Conservation (phyloP, 495 filamentous ascomycete species). For the Tuber calosporum region DNA sequence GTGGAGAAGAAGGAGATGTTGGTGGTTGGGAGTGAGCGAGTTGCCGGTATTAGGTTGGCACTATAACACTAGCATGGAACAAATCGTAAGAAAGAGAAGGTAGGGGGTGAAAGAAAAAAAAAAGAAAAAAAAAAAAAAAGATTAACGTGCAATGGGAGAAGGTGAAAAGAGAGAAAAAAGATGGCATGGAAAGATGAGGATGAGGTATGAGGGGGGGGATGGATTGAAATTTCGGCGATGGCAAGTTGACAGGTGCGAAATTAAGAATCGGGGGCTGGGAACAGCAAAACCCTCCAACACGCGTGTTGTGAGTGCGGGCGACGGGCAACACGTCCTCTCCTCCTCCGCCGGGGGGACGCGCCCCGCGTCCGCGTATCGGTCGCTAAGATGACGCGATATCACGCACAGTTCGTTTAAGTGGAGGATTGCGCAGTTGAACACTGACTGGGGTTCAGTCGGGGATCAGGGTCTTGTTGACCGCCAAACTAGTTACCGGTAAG, state of each 20-base stretch:
- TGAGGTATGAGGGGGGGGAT: constrained; percentile 23
- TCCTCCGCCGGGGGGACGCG: constrained; percentile 25
- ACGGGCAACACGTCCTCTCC: constrained; percentile 20
- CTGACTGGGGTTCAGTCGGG: background rate
- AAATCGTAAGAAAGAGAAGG: constrained; percentile 13
- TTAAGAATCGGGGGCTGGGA: constrained; percentile 15
- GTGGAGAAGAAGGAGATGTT: background rate
- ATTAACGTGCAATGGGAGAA: too few species aligned
- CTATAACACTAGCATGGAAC: background rate
- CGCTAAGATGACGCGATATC: constrained; percentile 31
- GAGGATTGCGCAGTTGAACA: constrained; percentile 10
- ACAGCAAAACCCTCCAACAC: background rate
- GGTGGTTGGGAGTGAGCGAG: background rate
- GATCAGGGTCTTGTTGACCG: background rate
- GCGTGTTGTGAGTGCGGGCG: constrained; percentile 18
- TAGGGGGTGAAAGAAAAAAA: constrained; percentile 4
- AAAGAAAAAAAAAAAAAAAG: constrained; percentile 8
- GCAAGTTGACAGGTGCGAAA: constrained; percentile 13
- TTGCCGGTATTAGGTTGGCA: too few species aligned
- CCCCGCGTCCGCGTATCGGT: constrained; percentile 18
- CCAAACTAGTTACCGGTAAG: too few species aligned
- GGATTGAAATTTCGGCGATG: constrained; percentile 15
- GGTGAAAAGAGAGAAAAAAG: too few species aligned
- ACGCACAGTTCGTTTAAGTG: constrained; percentile 19
- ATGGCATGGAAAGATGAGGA: constrained; percentile 22